Percentiles rank a stretch among this genome's conserved stretches.
phyloP scores from a whole-genome alignment of 2,329 filamentous ascomycete genomes.

The Sclerotinia glacialis region DNA sequence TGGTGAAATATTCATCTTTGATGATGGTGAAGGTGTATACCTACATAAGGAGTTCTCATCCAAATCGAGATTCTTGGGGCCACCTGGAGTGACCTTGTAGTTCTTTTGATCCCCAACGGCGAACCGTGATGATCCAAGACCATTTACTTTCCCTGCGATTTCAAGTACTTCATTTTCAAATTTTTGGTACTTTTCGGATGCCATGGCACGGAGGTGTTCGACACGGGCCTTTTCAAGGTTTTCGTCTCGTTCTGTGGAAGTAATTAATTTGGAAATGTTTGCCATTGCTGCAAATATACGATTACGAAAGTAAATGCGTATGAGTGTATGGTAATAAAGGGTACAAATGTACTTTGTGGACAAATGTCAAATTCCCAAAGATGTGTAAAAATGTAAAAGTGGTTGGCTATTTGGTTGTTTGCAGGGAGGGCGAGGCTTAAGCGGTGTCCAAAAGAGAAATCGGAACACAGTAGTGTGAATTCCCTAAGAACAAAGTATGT shows the following conservation, averaged over 20 bases:
- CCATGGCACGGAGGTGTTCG: not conserved
- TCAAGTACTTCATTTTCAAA: constrained; percentile 5
- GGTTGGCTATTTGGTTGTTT: not conserved
- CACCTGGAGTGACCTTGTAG: constrained; percentile 8
- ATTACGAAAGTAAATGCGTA: not conserved
- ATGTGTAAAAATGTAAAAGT: not conserved
- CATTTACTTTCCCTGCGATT: not conserved
- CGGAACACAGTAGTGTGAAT: not conserved
- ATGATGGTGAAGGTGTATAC: not conserved
- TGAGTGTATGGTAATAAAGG: not conserved
- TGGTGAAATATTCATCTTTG: not conserved
- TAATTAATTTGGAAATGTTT: not conserved
- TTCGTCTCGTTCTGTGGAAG: not conserved
- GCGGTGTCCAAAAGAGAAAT: not conserved
- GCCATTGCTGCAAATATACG: not conserved
- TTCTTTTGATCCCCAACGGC: not conserved
- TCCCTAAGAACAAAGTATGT: not conserved
- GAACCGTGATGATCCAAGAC: constrained; percentile 7
- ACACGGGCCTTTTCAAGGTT: constrained; percentile 2
- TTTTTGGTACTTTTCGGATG: not conserved
- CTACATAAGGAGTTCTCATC: constrained; percentile 10
- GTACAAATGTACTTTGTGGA: not conserved
- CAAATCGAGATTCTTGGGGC: constrained; percentile 13
- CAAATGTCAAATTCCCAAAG: too few relatives aligned
- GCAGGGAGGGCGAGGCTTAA: too few relatives aligned